Evolutionary conservation across 2,329 filamentous ascomycete species (phyloP).

Genomic region (Ophiostoma himal-ulmi): DNA sequence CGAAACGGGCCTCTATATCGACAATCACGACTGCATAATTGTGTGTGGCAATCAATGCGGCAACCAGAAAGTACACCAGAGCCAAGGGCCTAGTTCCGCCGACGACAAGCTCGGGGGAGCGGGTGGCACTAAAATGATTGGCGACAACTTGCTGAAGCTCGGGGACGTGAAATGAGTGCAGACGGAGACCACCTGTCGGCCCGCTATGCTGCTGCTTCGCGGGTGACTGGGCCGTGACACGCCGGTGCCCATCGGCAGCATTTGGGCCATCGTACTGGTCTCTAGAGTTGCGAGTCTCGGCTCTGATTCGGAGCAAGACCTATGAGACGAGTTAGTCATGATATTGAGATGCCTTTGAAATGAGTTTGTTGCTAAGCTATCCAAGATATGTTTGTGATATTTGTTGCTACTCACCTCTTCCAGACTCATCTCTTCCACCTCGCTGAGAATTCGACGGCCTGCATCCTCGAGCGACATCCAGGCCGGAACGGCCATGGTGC

Average conservation of each 20-base stretch:
- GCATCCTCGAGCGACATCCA: constrained; percentile 35
- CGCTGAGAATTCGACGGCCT: constrained; percentile 47
- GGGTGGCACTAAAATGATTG: constrained; percentile 45
- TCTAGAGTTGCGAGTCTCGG: neutral
- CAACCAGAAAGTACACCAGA: constrained; percentile 51
- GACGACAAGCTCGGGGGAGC: constrained; percentile 44
- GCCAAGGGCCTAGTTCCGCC: constrained; percentile 47
- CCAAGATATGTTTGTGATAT: neutral
- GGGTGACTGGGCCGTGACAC: neutral
- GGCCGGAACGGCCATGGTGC: constrained; percentile 17
- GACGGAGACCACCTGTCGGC: constrained; percentile 17
- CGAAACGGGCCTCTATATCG: constrained; percentile 52
- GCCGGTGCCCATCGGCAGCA: neutral
- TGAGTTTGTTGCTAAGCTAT: neutral
- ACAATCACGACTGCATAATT: constrained; percentile 48
- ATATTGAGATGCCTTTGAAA: neutral
- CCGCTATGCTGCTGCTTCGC: neutral
- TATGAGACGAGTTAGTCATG: neutral
- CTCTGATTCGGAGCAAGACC: neutral
- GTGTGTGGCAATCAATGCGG: constrained; percentile 45
- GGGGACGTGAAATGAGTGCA: constrained; percentile 36
- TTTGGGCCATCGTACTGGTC: neutral
- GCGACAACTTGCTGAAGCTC: constrained; percentile 43
- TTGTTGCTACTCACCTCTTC: constrained; percentile 46
- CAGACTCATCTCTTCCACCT: constrained; percentile 52